Percentiles rank a stretch among this genome's conserved stretches.
phyloP scores from a whole-genome alignment of 352 stramenopile species.

The Elongisporangium prolatum region DNA sequence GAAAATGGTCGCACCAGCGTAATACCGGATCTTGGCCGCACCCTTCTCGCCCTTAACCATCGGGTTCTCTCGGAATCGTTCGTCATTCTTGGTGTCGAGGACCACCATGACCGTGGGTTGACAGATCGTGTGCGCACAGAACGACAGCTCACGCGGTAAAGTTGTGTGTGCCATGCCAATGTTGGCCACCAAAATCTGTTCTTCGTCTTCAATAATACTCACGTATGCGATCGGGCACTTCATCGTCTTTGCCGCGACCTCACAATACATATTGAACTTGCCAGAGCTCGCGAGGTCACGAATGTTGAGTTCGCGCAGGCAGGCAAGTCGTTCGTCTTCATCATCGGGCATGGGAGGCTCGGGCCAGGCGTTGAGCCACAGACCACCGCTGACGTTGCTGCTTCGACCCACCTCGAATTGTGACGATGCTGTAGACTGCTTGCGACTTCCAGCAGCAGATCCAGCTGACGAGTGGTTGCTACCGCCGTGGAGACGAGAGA shows the following conservation, averaged over 20 bases:
- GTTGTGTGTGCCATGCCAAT: constrained; percentile 82
- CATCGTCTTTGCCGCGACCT: constrained; percentile 85
- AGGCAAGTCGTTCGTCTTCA: constrained; percentile 69
- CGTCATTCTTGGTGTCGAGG: constrained; percentile 81
- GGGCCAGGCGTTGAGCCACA: constrained; percentile 81
- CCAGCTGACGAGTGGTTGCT: constrained; percentile 24
- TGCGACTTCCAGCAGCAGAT: constrained; percentile 26
- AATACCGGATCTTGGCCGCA: constrained; percentile 85
- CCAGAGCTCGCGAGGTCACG: constrained; percentile 59
- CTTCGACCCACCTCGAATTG: constrained; percentile 37
- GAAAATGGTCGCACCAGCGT: constrained; percentile 81
- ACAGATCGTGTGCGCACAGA: constrained; percentile 86
- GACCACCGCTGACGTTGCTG: constrained; percentile 51
- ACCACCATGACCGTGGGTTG: constrained; percentile 76
- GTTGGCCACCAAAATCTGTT: constrained; percentile 80
- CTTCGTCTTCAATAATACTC: constrained; percentile 82
- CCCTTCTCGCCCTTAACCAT: constrained; percentile 85
- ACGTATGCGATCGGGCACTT: constrained; percentile 85
- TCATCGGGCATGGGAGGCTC: constrained; percentile 76
- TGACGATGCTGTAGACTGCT: constrained; percentile 55
- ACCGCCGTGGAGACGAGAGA: constrained; percentile 24
- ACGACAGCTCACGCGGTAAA: constrained; percentile 73
- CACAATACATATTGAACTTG: constrained; percentile 88
- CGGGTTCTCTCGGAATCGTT: constrained; percentile 82
- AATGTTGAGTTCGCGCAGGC: constrained; percentile 79